Conservation (phyloP, 1,139 yeast genomes). For the Geotrichum australiense region DNA sequence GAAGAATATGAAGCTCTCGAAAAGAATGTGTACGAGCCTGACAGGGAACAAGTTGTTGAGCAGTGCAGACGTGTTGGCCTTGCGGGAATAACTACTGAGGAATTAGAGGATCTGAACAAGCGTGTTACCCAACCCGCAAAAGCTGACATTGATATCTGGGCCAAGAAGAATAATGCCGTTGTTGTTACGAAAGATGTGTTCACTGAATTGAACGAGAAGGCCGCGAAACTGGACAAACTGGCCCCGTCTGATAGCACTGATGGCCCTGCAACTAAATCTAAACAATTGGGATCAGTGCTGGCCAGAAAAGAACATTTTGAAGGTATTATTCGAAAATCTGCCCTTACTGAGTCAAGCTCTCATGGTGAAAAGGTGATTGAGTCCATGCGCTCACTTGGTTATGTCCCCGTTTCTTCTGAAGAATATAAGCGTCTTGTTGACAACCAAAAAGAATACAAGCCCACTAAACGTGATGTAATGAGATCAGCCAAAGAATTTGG, state of each 20-base stretch:
- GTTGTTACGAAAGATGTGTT: constrained; percentile 44
- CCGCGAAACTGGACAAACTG: constrained; percentile 9
- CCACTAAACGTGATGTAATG: constrained; percentile 34
- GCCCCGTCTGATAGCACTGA: constrained; percentile 5
- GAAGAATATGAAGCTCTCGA: constrained; percentile 33
- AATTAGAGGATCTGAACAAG: constrained; percentile 23
- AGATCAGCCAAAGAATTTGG: constrained; percentile 37
- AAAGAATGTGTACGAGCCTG: constrained; percentile 27
- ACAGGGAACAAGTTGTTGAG: constrained; percentile 23
- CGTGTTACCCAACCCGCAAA: constrained; percentile 22
- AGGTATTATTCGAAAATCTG: constrained; percentile 25
- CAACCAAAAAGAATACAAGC: constrained; percentile 32
- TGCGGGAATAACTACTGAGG: constrained; percentile 24
- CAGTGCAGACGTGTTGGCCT: constrained; percentile 31
- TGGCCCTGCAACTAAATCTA: constrained; percentile 13
- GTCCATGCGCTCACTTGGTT: constrained; percentile 33
- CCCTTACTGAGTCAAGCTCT: constrained; percentile 19
- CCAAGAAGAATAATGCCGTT: constrained; percentile 43
- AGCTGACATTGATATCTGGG: constrained; percentile 42
- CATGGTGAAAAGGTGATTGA: constrained; percentile 31
- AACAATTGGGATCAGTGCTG: constrained; percentile 29
- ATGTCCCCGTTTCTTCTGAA: constrained; percentile 33
- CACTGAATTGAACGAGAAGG: constrained; percentile 19
- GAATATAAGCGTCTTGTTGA: constrained; percentile 34
- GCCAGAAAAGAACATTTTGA: constrained; percentile 35